A percentile compares a stretch with the other conserved stretches of the same genome.
These are phyloP conservation scores for Tolypocladium nubicola DNA, from an alignment of 2,329 filamentous ascomycete species.

Conservation along the genomic window DNA sequence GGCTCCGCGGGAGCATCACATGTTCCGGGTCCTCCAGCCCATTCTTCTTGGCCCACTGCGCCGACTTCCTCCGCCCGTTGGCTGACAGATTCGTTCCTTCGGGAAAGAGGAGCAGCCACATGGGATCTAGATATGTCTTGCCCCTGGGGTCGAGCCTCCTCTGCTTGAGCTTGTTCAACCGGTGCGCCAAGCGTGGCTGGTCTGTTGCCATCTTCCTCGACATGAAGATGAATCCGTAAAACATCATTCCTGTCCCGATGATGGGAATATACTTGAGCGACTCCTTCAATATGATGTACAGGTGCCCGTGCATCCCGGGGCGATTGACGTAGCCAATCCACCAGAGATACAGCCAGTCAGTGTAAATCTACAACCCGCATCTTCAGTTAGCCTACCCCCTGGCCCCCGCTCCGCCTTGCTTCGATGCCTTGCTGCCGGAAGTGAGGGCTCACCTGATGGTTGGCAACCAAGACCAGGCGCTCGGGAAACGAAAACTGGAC, in stretches of 20 bases:
- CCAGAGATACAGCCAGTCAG: constrained; percentile 88
- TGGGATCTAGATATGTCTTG: constrained; percentile 54
- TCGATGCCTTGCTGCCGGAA: background rate
- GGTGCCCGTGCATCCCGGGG: constrained; percentile 69
- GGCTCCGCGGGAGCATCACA: constrained; percentile 67
- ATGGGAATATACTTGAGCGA: constrained; percentile 73
- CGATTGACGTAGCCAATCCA: constrained; percentile 78
- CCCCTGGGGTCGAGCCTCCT: constrained; percentile 42
- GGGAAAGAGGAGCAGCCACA: constrained; percentile 85
- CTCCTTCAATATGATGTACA: constrained; percentile 87
- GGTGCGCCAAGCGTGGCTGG: constrained; percentile 62
- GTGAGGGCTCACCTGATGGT: constrained; percentile 55
- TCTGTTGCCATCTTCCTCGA: constrained; percentile 82
- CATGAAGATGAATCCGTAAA: constrained; percentile 86
- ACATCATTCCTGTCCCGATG: constrained; percentile 71
- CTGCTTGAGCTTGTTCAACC: constrained; percentile 58
- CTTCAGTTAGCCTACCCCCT: background rate
- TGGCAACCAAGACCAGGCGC: constrained; percentile 73
- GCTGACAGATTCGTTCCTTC: constrained; percentile 75
- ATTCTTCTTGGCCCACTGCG: constrained; percentile 66
- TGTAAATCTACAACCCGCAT: constrained; percentile 52
- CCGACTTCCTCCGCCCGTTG: constrained; percentile 60
- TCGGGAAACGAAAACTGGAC: constrained; percentile 74
- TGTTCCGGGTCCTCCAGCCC: constrained; percentile 64
- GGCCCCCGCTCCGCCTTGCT: background rate